Evolutionary conservation across 2,329 filamentous ascomycete genomes (phyloP).

Genomic region (Fusarium anthophilum): DNA sequence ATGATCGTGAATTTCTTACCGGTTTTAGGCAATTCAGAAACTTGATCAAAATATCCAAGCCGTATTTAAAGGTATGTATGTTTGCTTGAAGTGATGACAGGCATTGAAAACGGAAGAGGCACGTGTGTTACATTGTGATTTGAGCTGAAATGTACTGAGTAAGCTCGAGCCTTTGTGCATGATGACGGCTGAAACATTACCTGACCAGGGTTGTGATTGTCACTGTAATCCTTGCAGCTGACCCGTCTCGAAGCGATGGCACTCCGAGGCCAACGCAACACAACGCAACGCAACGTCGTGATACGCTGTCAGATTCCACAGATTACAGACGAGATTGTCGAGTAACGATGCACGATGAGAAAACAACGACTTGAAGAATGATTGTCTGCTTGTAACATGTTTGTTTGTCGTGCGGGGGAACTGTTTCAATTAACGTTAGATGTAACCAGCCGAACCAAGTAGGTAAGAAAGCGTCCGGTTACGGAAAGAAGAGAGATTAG

Average conservation of each 20-base stretch:
- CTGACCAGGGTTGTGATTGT: background rate
- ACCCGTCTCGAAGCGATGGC: background rate
- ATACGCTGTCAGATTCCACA: constrained; percentile 5
- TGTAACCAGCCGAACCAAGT: constrained; percentile 14
- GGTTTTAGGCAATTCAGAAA: background rate
- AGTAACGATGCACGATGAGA: constrained; percentile 5
- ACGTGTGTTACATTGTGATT: background rate
- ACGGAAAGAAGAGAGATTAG: background rate
- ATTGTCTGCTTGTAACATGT: constrained; percentile 6
- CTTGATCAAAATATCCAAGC: background rate
- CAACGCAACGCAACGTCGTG: constrained; percentile 13
- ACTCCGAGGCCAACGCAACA: background rate
- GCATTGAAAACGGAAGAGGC: background rate
- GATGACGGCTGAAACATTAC: background rate
- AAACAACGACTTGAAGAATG: background rate
- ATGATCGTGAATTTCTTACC: no score
- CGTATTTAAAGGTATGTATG: background rate
- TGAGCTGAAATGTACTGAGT: background rate
- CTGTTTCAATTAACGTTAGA: constrained; percentile 3
- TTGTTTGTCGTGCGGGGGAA: constrained; percentile 4
- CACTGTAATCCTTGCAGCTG: background rate
- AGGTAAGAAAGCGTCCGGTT: background rate
- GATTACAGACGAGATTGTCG: background rate
- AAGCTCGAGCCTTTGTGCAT: background rate
- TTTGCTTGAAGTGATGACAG: background rate